A percentile compares a stretch with the other conserved stretches of the same genome.
Conservation (phyloP, 1,284 basidiomycete species). For the Boletellus deceptivus region DNA sequence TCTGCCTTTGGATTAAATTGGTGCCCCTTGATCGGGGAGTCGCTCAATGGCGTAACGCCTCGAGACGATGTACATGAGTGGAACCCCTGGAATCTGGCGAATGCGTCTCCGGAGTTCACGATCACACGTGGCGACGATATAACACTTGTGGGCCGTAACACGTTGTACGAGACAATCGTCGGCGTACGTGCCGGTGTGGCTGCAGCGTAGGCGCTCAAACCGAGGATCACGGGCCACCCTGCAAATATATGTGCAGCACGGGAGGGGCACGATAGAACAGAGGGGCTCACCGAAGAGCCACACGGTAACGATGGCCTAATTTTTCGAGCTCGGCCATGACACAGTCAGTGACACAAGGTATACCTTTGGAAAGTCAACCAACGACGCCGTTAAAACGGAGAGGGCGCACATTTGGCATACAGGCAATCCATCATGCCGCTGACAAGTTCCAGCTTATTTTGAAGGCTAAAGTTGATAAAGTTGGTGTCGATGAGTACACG, state of each 20-base stretch:
- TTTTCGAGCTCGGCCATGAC: constrained; percentile 98
- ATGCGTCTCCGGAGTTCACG: constrained; percentile 89
- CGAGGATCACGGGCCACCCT: constrained; percentile 96
- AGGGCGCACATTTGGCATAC: constrained; percentile 90
- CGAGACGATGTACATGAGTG: constrained; percentile 94
- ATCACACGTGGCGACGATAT: constrained; percentile 98
- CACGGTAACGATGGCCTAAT: constrained; percentile 92
- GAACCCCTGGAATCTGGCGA: constrained; percentile 91
- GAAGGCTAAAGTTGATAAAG: constrained; percentile 98
- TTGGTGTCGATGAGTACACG: constrained; percentile 98
- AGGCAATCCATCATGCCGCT: constrained; percentile 99
- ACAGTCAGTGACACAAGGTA: constrained; percentile 98
- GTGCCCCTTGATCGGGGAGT: constrained; percentile 88
- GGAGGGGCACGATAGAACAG: background rate
- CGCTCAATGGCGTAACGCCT: constrained; percentile 90
- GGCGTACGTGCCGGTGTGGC: constrained; percentile 94
- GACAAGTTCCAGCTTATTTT: constrained; percentile 96
- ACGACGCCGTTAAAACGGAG: background rate
- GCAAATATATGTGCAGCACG: constrained; percentile 3
- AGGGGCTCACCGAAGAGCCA: constrained; percentile 77
- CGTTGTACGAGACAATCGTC: constrained; percentile 98
- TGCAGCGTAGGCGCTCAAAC: constrained; percentile 91
- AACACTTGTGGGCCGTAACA: constrained; percentile 93
- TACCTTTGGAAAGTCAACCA: constrained; percentile 54
- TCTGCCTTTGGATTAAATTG: constrained; percentile 29